Conservation (phyloP, 2,329 filamentous ascomycete species). For the Hymenoscyphus salicellus region DNA sequence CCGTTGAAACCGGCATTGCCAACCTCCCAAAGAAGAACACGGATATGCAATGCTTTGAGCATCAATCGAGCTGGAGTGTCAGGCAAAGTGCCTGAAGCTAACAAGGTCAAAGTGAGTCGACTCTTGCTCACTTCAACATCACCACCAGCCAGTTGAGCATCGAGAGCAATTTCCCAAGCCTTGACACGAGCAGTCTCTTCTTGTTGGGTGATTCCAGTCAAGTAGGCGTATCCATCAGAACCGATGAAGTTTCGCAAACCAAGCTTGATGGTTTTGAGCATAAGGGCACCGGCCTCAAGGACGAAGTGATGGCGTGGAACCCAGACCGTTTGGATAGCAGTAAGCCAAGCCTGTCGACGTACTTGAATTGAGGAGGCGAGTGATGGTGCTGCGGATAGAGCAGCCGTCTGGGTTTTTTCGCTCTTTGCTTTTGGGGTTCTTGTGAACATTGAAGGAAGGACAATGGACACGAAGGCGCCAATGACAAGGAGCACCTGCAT, state of each 20-base stretch:
- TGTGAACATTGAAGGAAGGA: conserved; percentile 53
- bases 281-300: conserved; percentile 77
- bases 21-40: conserved; percentile 80
- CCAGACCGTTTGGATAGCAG: conserved; percentile 87
- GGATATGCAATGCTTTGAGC: conserved; percentile 87
- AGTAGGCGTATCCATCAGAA: conserved; percentile 68
- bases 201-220: conserved; percentile 78
- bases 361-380: conserved; percentile 80
- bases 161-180: conserved; percentile 88
- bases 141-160: conserved; percentile 87
- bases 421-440: conserved; percentile 46
- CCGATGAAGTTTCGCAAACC: conserved; percentile 76
- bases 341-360: conserved; percentile 86
- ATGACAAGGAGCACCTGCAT: conserved; percentile 53
- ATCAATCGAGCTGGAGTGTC: conserved; percentile 80
- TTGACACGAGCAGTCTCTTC: conserved; percentile 84
- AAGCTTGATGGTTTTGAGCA: conserved; percentile 78
- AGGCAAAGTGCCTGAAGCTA: conserved; percentile 83
- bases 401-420: conserved; percentile 47
- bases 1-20: conserved; percentile 63
- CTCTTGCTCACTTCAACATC: conserved; percentile 87
- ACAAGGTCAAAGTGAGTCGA: conserved; percentile 77
- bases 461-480: conserved; percentile 53
- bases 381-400: conserved; percentile 59
- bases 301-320: conserved; percentile 84